Evolutionary conservation across 1,284 basidiomycete species (phyloP), one percentile per base, ranked within the genome.

Genomic region (Cryptococcus sp.): DNA sequence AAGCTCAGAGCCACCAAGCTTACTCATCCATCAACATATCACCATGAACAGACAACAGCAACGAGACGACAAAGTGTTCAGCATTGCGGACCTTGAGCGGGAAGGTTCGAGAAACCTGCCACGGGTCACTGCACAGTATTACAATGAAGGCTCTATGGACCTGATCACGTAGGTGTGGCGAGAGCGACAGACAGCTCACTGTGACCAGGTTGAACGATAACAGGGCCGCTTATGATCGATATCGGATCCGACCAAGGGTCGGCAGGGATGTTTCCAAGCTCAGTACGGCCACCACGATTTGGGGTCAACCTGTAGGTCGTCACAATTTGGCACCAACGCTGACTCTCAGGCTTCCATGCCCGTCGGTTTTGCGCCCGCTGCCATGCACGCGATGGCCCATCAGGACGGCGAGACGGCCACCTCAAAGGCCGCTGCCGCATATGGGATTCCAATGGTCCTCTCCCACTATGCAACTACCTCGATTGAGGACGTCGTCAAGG

Each of bases 321-420:
- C 25, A 17, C 38, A 20, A n/a, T 11, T 30, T 23, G 39, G 19
- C 2, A 15, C n/a, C 11, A 5, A 15, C 16, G 17, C n/a, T 30
- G n/a, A 19, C 47, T 23, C 11, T 17, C 38, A 63, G 59, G 42
- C 47, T 10, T 48, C 50, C 2, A 57, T 67, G 50, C 73, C 73
- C 1, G 43, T 72, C n/a, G 72, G 71, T 8, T 62, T 75, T 40
- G 63, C 69, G 2, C 73, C 72, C 1, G 62, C 72, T 1, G 73
- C 70, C 1, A 61, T 71, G 50, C 71, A 74, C 30, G 46, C 52
- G n/a, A 41, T 75, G 16, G 73, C 72, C 2, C 72, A 75, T 50
- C 57, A 50, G 17, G 64, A 66, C 30, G 69, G 62, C 16, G 72
- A 75, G 59, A 39, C 63, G 3, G 71, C 53, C 1, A 70, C 70